A percentile compares a stretch with the other conserved stretches of the same genome.
These are phyloP conservation scores for Monilinia polystroma DNA, from an alignment of 2,329 filamentous ascomycete species.

Conservation along the genomic window DNA sequence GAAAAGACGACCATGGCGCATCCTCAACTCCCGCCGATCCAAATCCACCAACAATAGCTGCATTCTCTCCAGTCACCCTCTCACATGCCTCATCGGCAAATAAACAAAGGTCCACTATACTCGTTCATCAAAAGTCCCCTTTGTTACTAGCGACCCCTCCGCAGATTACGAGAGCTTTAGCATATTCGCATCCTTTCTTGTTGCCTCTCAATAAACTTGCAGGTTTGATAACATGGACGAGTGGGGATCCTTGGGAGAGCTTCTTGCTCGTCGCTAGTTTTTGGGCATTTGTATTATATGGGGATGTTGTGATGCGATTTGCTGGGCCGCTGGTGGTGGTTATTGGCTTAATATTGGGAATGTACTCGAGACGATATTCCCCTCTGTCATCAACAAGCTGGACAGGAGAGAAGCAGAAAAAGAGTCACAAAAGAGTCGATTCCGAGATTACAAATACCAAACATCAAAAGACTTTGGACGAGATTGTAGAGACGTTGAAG, in stretches of 20 bases:
- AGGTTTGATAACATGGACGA: constrained; percentile 90
- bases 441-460: constrained; percentile 64
- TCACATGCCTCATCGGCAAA: constrained; percentile 61
- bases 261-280: constrained; percentile 83
- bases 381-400: constrained; percentile 84
- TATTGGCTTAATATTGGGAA: constrained; percentile 75
- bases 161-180: constrained; percentile 88
- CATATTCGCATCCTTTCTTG: constrained; percentile 93
- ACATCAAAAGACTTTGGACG: constrained; percentile 91
- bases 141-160: constrained; percentile 90
- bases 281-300: constrained; percentile 85
- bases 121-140: constrained; percentile 96
- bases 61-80: constrained; percentile 83
- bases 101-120: constrained; percentile 82
- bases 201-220: constrained; percentile 82
- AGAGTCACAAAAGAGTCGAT: constrained; percentile 48
- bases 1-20: constrained; percentile 36
- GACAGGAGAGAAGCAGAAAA: constrained; percentile 58
- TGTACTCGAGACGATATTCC: constrained; percentile 89
- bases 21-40: constrained; percentile 40
- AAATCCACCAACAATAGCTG: constrained; percentile 73
- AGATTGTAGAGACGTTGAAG: constrained; percentile 92
- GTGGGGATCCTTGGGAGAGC: constrained; percentile 92
- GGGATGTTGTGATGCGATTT: constrained; percentile 75
- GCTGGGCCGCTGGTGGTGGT: constrained; percentile 84